Base-by-base conservation (phyloP, 805 yeast species). In the Saccharomycopsis schoenii region DNA sequence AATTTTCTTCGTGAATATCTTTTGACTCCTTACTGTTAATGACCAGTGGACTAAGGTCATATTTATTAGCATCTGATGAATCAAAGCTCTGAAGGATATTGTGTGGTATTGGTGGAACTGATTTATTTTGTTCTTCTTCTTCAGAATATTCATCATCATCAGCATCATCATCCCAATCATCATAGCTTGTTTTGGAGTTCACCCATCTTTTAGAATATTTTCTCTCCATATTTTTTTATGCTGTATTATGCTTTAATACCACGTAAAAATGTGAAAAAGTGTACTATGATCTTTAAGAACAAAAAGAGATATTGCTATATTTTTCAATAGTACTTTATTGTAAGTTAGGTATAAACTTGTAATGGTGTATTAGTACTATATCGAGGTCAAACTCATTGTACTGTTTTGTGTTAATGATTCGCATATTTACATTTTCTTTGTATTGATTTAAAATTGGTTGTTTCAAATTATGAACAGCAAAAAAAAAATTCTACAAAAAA, bases 141-240 rank as follows among this genome's bases (percentile, higher is more conserved):
- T 47, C 52, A n/a, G 52, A 47, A 47, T 47, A 47, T 2, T 47
- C 52, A 8, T 47, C 52, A 14, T 56, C 43, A 56, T n/a, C n/a
- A n/a, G n/a, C n/a, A 41, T 56, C 58, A 56, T 56, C 58, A 21
- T 56, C 58, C 58, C 58, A 56, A 34, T 56, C 58, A 15, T 56
- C 58, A 42, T 56, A 56, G 21, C 41, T 42, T 12, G 58, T 29
- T 56, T 56, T 56, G 54, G 58, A 41, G 24, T 56, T 40, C 9
- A 47, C 58, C 58, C 58, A 56, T 56, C 58, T 41, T 34, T 40
- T 47, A 2, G 58, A 56, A 56, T 40, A 42, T 42, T 56, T 56
- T 56, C 58, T 56, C 17, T 56, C 52, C 58, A 56, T 56, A 12
- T n/a, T 56, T 8, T 47, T n/a, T n/a, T n/a, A n/a, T n/a, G n/a